phyloP scores from a whole-genome alignment of 1,284 basidiomycete genomes.

The Apiotrichum akiyoshidainum region DNA sequence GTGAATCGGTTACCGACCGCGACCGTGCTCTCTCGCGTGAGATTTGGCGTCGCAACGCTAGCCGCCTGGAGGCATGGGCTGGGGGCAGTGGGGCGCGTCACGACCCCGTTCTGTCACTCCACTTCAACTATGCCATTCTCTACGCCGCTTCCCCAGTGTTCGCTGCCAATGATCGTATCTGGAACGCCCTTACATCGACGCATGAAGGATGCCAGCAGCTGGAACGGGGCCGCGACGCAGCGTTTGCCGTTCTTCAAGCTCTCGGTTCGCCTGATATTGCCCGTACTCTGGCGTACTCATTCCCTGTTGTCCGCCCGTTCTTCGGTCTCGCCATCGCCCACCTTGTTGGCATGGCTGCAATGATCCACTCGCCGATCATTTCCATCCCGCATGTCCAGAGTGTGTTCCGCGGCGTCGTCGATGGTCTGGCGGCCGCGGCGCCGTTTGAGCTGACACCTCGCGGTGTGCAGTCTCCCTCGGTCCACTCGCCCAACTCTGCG shows the following conservation, averaged over 20 bases:
- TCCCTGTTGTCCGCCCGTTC: slow-evolving; percentile 44
- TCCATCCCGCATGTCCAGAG: slow-evolving; percentile 31
- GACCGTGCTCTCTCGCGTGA: slow-evolving; percentile 21
- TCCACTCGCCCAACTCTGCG: neutral
- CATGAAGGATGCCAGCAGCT: slow-evolving; percentile 43
- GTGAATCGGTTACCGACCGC: slow-evolving; percentile 1
- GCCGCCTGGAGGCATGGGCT: slow-evolving; percentile 43
- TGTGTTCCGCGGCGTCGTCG: slow-evolving; percentile 37
- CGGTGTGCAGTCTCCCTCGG: neutral
- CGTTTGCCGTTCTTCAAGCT: slow-evolving; percentile 41
- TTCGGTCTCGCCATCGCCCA: slow-evolving; percentile 43
- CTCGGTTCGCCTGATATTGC: slow-evolving; percentile 46
- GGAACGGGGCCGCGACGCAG: slow-evolving; percentile 45
- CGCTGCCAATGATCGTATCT: slow-evolving; percentile 31
- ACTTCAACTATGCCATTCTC: slow-evolving; percentile 46
- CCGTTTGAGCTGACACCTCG: slow-evolving; percentile 21
- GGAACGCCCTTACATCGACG: slow-evolving; percentile 36
- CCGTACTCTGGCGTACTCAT: slow-evolving; percentile 45
- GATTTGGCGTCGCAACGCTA: slow-evolving; percentile 31
- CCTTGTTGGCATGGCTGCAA: slow-evolving; percentile 31
- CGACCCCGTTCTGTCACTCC: slow-evolving; percentile 37
- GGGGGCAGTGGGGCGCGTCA: slow-evolving; percentile 26
- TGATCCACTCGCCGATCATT: slow-evolving; percentile 31
- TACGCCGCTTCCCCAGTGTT: slow-evolving; percentile 42
- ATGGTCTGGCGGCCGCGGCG: slow-evolving; percentile 33